Conservation (phyloP, 768 basidiomycete species). For the Mycena leptocephala region DNA sequence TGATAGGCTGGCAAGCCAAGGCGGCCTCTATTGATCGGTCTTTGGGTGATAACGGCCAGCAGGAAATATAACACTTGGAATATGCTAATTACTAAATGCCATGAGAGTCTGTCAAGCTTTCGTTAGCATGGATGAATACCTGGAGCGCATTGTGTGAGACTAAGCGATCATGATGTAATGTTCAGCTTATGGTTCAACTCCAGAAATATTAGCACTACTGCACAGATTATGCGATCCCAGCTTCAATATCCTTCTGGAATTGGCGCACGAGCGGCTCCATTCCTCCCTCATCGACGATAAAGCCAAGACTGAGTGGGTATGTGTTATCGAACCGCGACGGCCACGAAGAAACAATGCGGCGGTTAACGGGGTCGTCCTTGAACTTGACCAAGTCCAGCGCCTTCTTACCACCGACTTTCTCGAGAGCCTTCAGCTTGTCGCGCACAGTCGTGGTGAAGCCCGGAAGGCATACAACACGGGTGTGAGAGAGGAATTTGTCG, state of each 20-base stretch:
- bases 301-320: constrained; percentile 61
- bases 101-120: too few species aligned
- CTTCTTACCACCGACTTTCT: constrained; percentile 66
- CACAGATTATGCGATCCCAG: constrained; percentile 18
- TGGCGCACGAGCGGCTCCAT: constrained; percentile 61
- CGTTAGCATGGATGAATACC: too few species aligned
- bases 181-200: too few species aligned
- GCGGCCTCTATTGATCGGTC: too few species aligned
- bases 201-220: neutral
- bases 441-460: constrained; percentile 73
- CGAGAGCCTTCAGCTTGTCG: constrained; percentile 69
- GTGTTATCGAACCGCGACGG: constrained; percentile 63
- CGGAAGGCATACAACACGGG: constrained; percentile 71
- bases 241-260: constrained; percentile 51
- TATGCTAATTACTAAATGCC: too few species aligned
- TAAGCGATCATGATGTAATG: too few species aligned
- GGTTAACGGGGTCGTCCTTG: constrained; percentile 59
- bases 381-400: constrained; percentile 64
- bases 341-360: constrained; percentile 66
- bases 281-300: constrained; percentile 60
- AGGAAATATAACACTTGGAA: too few species aligned
- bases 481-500: constrained; percentile 57
- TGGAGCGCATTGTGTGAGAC: too few species aligned
- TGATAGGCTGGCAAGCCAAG: too few species aligned
- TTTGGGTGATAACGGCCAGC: too few species aligned